Evolutionary conservation across 116 monocot genomes (phyloP).

Genomic region (Posidonia oceanica): DNA sequence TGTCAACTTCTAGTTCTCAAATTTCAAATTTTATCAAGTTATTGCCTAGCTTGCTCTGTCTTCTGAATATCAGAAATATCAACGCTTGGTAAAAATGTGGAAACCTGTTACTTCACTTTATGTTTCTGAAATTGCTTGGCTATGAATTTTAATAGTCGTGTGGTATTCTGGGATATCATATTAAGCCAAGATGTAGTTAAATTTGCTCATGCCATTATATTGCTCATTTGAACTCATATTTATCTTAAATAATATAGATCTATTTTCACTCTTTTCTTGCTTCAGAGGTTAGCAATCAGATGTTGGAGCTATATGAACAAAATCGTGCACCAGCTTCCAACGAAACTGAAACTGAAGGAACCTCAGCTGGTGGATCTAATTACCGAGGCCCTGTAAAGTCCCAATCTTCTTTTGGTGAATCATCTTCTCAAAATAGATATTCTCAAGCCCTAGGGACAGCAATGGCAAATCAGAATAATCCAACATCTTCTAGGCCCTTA

Average conservation of each 20-base stretch:
- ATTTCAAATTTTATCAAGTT: no score
- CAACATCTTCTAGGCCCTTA: background rate
- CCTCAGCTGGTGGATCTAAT: slow-evolving; percentile 7
- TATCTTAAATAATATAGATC: slow-evolving; percentile 5
- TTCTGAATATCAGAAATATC: no score
- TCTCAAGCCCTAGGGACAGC: background rate
- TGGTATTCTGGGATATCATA: no score
- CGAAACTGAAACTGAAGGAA: slow-evolving; percentile 24
- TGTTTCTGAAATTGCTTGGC: no score
- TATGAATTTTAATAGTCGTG: no score
- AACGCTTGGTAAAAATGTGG: no score
- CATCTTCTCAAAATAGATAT: slow-evolving; percentile 4
- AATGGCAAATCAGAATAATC: background rate
- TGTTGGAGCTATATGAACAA: slow-evolving; percentile 39
- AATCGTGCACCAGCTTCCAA: slow-evolving; percentile 12
- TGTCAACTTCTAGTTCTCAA: no score
- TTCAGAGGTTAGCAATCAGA: slow-evolving; percentile 41
- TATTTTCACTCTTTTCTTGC: slow-evolving; percentile 6
- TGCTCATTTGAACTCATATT: background rate
- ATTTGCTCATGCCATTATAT: background rate
- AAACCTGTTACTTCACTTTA: no score
- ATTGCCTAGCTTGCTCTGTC: no score
- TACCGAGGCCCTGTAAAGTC: background rate
- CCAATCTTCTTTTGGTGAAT: slow-evolving; percentile 8
- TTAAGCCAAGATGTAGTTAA: background rate